Evolutionary conservation across 331 rosid species (phyloP).

Genomic region (Rosa hybrid): DNA sequence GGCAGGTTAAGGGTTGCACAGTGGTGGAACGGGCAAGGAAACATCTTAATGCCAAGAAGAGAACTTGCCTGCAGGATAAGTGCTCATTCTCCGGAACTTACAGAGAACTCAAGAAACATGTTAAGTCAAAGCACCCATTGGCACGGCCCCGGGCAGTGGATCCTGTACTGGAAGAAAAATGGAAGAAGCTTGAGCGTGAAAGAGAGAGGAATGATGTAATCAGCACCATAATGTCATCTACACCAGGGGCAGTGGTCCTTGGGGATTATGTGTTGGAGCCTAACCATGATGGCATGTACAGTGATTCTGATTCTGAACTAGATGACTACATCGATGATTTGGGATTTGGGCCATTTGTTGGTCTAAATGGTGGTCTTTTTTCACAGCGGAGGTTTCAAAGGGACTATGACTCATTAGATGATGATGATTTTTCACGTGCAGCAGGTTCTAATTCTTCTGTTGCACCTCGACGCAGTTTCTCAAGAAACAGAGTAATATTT

Average conservation of each 20-base stretch:
- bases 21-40: conserved; percentile 86
- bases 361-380: conserved; percentile 44
- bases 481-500: conserved; percentile 42
- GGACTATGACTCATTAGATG: conserved; percentile 37
- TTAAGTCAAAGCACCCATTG: conserved; percentile 76
- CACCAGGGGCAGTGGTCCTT: conserved; percentile 86
- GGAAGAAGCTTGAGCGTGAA: conserved; percentile 92
- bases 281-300: conserved; percentile 48
- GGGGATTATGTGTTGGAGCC: conserved; percentile 98
- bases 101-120: conserved; percentile 84
- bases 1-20: conserved; percentile 97
- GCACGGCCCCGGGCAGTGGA: conserved; percentile 94
- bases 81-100: conserved; percentile 79
- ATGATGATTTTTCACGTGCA: conserved; percentile 40
- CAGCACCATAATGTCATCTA: conserved; percentile 84
- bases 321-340: conserved; percentile 64
- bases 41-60: conserved; percentile 82
- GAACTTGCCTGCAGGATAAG: conserved; percentile 84
- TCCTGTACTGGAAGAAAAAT: conserved; percentile 77
- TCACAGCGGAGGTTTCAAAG: conserved; percentile 47
- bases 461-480: conserved; percentile 57
- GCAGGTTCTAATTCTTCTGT: conserved; percentile 46
- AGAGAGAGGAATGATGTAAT: conserved; percentile 92
- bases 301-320: conserved; percentile 60
- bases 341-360: conserved; percentile 50